Conservation (phyloP, 169 alveolate genomes). For the Plasmodium berghei region DNA sequence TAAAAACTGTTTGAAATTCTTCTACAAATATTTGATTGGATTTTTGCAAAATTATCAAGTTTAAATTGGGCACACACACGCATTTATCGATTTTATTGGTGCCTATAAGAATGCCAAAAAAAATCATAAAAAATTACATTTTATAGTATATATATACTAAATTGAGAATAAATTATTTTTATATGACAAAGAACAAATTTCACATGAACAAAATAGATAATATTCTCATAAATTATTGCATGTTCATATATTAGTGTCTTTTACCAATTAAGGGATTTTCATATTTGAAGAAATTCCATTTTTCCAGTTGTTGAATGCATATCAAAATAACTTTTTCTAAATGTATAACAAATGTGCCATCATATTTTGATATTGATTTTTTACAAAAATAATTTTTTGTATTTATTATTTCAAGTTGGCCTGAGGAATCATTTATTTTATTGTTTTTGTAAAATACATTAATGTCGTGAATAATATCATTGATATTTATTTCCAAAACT, state of each 20-base stretch:
- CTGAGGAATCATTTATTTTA: constrained; percentile 18
- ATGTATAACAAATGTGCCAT: constrained; percentile 41
- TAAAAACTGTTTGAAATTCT: constrained; percentile 6
- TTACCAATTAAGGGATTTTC: not conserved
- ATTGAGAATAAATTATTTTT: too few species aligned
- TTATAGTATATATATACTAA: not conserved
- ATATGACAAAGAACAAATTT: too few species aligned
- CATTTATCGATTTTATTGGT: constrained; percentile 50
- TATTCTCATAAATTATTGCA: too few species aligned
- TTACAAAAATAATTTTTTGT: constrained; percentile 1
- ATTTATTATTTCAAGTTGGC: constrained; percentile 16
- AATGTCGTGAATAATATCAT: constrained; percentile 27
- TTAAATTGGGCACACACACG: constrained; percentile 20
- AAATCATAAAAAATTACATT: not conserved
- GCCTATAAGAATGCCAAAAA: constrained; percentile 1
- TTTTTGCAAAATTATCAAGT: constrained; percentile 45
- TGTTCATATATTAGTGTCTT: too few species aligned
- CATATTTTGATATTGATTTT: constrained; percentile 37
- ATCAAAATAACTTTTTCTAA: constrained; percentile 45
- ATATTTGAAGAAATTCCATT: constrained; percentile 51
- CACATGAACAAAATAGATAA: too few species aligned
- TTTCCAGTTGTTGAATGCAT: constrained; percentile 9
- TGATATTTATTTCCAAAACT: constrained; percentile 28
- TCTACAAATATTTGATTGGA: constrained; percentile 9
- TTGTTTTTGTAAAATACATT: constrained; percentile 31